A percentile compares a stretch with the other conserved stretches of the same genome.
phyloP scores from a whole-genome alignment of 108 stramenopile genomes.

The Cyclotella distinguenda region DNA sequence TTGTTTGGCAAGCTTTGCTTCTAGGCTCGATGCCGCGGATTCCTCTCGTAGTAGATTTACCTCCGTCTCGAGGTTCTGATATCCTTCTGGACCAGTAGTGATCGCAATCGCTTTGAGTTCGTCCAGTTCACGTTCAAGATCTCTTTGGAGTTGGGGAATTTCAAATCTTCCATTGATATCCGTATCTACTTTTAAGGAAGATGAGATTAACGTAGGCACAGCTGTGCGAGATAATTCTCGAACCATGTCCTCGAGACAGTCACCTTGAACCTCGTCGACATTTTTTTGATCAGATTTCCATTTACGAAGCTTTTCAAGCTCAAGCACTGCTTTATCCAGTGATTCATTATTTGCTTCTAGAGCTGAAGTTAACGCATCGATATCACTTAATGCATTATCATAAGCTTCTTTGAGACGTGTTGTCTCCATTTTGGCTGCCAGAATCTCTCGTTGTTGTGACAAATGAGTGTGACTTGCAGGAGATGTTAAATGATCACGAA shows the following conservation, averaged over 20 bases:
- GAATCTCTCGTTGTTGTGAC: not conserved
- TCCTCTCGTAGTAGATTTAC: conserved; percentile 7
- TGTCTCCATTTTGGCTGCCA: conserved; percentile 13
- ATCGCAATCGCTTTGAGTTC: conserved; percentile 20
- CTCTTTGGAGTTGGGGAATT: conserved; percentile 7
- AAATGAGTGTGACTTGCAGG: not conserved
- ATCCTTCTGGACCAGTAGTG: not conserved
- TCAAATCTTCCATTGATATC: not conserved
- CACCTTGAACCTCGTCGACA: not conserved
- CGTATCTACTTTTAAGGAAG: not conserved
- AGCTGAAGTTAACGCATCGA: conserved; percentile 24
- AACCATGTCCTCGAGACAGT: too few relatives aligned
- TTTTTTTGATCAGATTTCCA: conserved; percentile 8
- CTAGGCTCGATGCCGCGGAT: conserved; percentile 1
- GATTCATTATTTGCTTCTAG: conserved; percentile 34
- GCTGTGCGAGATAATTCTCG: conserved; percentile 1
- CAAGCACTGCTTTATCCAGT: conserved; percentile 8
- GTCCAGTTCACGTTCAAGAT: conserved; percentile 19
- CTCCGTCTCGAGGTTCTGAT: conserved; percentile 10
- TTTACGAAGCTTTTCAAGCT: conserved; percentile 19
- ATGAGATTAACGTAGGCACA: not conserved
- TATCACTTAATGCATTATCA: conserved; percentile 30
- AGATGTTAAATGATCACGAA: not conserved
- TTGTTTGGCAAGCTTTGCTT: conserved; percentile 7
- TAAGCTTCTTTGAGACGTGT: conserved; percentile 13